A percentile compares a stretch with the other conserved stretches of the same genome.
phyloP scores from a whole-genome alignment of 805 yeast species.

The Blastobotrys parvus region DNA sequence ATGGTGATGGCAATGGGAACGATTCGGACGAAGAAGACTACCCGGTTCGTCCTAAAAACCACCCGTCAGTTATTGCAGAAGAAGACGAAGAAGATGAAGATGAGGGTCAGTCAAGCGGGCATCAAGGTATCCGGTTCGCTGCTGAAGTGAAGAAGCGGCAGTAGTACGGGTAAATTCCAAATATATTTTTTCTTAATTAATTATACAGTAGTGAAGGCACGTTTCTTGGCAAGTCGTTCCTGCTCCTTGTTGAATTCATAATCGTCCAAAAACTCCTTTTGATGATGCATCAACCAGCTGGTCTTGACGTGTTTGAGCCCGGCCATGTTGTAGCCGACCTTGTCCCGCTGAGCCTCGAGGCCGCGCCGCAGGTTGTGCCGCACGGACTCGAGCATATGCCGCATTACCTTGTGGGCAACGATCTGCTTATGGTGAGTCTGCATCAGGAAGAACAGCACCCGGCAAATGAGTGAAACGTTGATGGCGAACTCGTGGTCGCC shows the following conservation, averaged over 20 bases:
- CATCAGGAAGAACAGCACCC: conserved; percentile 67
- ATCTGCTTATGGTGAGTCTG: conserved; percentile 72
- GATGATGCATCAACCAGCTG: conserved; percentile 75
- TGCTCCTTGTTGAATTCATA: conserved; percentile 45
- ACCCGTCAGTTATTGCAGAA: conserved; percentile 10
- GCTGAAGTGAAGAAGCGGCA: neutral
- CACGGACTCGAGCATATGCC: conserved; percentile 56
- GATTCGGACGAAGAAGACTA: conserved; percentile 20
- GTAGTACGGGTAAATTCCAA: neutral
- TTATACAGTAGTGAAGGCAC: conserved; percentile 41
- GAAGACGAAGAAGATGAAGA: conserved; percentile 15
- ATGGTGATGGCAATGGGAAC: conserved; percentile 15
- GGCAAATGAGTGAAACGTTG: conserved; percentile 52
- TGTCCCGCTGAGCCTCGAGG: conserved; percentile 43
- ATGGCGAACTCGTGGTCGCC: neutral
- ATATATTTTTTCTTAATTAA: too few relatives aligned
- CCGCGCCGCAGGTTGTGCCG: conserved; percentile 52
- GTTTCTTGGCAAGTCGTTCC: conserved; percentile 55
- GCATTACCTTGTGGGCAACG: conserved; percentile 40
- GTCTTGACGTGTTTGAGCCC: conserved; percentile 67
- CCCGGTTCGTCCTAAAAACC: too few relatives aligned
- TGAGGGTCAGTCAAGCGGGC: conserved; percentile 3
- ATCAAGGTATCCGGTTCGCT: too few relatives aligned
- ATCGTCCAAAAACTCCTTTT: conserved; percentile 63
- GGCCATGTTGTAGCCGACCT: conserved; percentile 75